phyloP scores from a whole-genome alignment of 139 green algal species.

The Zygnema cylindricum region DNA sequence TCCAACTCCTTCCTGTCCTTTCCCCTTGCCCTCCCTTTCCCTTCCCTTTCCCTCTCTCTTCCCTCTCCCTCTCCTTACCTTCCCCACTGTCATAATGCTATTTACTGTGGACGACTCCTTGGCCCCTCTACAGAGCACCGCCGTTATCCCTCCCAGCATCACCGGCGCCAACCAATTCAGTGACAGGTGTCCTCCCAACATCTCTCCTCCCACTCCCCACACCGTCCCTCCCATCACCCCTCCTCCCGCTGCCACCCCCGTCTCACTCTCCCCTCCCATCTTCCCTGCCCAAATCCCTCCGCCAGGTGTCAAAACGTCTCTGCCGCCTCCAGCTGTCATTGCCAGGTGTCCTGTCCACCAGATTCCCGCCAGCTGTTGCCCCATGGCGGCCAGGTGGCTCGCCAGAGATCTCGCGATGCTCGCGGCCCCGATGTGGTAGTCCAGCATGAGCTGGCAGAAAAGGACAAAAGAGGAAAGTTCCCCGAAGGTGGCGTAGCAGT shows the following conservation, averaged over 20 bases:
- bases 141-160: slow-evolving; percentile 27
- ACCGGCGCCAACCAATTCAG: slow-evolving; percentile 49
- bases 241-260: too few species aligned
- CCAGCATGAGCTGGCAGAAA: slow-evolving; percentile 58
- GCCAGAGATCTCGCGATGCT: slow-evolving; percentile 55
- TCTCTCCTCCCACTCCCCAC: background rate
- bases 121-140: slow-evolving; percentile 49
- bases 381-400: slow-evolving; percentile 36
- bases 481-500: slow-evolving; percentile 39
- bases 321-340: too few species aligned
- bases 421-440: slow-evolving; percentile 60
- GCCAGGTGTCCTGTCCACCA: slow-evolving; percentile 11
- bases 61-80: slow-evolving; percentile 25
- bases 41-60: too few species aligned
- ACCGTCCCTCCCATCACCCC: too few species aligned
- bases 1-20: too few species aligned
- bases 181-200: slow-evolving; percentile 31
- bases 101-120: slow-evolving; percentile 51
- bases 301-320: too few species aligned
- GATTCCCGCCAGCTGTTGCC: background rate
- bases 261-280: too few species aligned
- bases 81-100: slow-evolving; percentile 41
- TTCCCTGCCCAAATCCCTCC: too few species aligned
- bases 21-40: too few species aligned
- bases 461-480: slow-evolving; percentile 54